These are phyloP conservation scores for Candida morakotiae DNA, from an alignment of 805 yeast species.

Conservation along the genomic window DNA sequence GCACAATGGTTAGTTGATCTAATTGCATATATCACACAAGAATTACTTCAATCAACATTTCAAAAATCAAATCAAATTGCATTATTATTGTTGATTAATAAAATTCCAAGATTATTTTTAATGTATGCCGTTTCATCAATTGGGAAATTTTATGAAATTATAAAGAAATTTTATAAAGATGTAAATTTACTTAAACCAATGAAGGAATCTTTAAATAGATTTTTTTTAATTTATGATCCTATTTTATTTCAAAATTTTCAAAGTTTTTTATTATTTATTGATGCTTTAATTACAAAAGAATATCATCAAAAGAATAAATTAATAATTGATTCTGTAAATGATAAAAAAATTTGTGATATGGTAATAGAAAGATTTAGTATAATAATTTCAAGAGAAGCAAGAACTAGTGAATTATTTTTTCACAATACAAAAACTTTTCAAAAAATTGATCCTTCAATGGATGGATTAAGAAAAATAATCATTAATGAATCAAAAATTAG, in stretches of 20 bases:
- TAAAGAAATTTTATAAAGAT: constrained; percentile 54
- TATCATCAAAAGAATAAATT: constrained; percentile 43
- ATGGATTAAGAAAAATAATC: constrained; percentile 34
- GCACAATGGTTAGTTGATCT: constrained; percentile 85
- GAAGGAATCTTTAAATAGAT: constrained; percentile 48
- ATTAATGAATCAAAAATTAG: constrained; percentile 20
- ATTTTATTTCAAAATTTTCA: neutral
- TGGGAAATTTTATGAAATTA: constrained; percentile 55
- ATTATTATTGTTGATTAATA: constrained; percentile 58
- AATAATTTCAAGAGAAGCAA: constrained; percentile 40
- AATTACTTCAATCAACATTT: constrained; percentile 47
- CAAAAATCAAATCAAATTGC: constrained; percentile 39
- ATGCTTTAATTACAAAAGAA: constrained; percentile 31
- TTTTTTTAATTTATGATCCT: constrained; percentile 37
- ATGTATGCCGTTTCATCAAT: constrained; percentile 65
- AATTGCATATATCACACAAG: constrained; percentile 68
- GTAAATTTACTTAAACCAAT: constrained; percentile 45
- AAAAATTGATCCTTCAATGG: constrained; percentile 24
- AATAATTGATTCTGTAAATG: constrained; percentile 20
- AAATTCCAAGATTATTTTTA: constrained; percentile 65
- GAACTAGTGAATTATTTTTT: constrained; percentile 53
- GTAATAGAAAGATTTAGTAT: constrained; percentile 47
- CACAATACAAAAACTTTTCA: constrained; percentile 47
- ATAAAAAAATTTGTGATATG: constrained; percentile 35
- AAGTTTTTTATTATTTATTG: constrained; percentile 44